Conservation (phyloP, 2,329 filamentous ascomycete genomes). For the Cryoendolithus antarcticus region DNA sequence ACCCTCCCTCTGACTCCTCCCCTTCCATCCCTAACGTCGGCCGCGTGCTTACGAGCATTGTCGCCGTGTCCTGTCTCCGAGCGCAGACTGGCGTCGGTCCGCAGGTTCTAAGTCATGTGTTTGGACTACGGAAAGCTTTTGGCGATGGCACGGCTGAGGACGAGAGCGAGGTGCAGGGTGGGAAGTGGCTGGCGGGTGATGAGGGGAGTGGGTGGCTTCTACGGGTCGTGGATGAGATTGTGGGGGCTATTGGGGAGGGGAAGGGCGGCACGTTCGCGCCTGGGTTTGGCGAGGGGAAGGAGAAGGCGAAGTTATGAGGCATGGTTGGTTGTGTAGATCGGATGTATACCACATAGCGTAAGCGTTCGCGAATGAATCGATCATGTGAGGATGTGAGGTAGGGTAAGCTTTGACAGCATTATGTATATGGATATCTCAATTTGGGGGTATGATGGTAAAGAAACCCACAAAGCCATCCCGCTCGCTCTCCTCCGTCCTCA, state of each 20-base stretch:
- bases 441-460: too few species aligned
- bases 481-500: too few species aligned
- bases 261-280: conserved; percentile 31
- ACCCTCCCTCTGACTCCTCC: conserved; percentile 41
- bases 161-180: conserved; percentile 45
- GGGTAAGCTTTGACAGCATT: too few species aligned
- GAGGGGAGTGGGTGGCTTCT: conserved; percentile 54
- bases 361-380: too few species aligned
- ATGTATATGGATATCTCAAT: too few species aligned
- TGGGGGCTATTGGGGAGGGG: conserved; percentile 36
- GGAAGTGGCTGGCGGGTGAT: conserved; percentile 50
- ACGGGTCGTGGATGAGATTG: conserved; percentile 48
- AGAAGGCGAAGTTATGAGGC: conserved; percentile 30
- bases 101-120: conserved; percentile 70
- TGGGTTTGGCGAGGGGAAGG: conserved; percentile 29
- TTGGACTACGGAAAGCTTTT: conserved; percentile 64
- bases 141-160: conserved; percentile 44
- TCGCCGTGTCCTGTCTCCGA: conserved; percentile 62
- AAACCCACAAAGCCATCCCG: too few species aligned
- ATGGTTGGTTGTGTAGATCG: too few species aligned
- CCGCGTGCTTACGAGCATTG: conserved; percentile 56
- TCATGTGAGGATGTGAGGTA: too few species aligned
- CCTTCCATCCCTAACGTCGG: conserved; percentile 41
- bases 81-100: conserved; percentile 73
- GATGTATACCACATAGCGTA: too few species aligned